phyloP scores from a whole-genome alignment of 768 basidiomycete species.

The Kwoniella pini region DNA sequence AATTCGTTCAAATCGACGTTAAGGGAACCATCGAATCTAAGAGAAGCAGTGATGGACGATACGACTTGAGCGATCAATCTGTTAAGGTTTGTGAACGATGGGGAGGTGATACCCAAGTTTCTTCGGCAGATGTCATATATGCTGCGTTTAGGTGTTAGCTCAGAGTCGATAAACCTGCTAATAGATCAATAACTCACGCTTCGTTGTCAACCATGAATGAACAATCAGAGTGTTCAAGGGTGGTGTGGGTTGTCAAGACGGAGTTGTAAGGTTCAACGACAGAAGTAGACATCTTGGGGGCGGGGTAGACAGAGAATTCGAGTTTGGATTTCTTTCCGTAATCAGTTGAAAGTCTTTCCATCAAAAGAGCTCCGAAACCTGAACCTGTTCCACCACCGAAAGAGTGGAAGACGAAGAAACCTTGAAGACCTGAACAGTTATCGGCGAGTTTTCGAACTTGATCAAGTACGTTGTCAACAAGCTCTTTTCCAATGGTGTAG shows the following conservation, averaged over 20 bases:
- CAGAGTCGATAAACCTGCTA: background rate
- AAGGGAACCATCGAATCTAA: constrained; percentile 94
- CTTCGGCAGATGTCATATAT: constrained; percentile 99
- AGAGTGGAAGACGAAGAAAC: constrained; percentile 99
- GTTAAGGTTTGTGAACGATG: constrained; percentile 92
- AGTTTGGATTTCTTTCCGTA: constrained; percentile 99
- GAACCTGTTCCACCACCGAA: constrained; percentile 99
- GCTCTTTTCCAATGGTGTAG: constrained; percentile 98
- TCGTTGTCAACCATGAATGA: constrained; percentile 99
- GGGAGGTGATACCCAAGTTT: constrained; percentile 78
- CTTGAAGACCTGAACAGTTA: constrained; percentile 96
- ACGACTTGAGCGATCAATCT: constrained; percentile 97
- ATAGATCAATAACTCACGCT: constrained; percentile 56
- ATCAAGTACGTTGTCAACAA: constrained; percentile 96
- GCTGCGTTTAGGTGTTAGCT: constrained; percentile 53
- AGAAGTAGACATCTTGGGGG: constrained; percentile 88
- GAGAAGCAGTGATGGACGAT: constrained; percentile 93
- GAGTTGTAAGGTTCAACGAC: constrained; percentile 98
- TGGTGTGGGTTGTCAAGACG: constrained; percentile 96
- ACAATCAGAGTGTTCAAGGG: constrained; percentile 99
- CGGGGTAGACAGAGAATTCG: constrained; percentile 97
- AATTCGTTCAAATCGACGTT: constrained; percentile 98
- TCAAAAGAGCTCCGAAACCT: constrained; percentile 94
- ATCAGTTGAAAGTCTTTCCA: constrained; percentile 95
- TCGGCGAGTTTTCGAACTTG: constrained; percentile 94